Evolutionary conservation across 306 rosid genomes (phyloP), one percentile per base, ranked within the genome.

Genomic region (Fagus crenata): DNA sequence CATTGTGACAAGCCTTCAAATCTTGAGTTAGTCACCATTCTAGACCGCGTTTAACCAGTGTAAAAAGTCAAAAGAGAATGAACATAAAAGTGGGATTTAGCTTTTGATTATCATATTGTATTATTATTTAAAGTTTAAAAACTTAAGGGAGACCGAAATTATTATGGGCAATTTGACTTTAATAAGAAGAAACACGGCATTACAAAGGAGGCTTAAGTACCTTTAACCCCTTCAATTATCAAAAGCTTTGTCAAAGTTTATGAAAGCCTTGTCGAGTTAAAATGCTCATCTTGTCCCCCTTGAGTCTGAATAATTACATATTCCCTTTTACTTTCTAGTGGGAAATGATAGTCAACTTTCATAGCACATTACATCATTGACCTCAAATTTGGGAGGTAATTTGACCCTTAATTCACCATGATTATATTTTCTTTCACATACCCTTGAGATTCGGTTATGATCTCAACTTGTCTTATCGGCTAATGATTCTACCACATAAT

Each of bases 311-410:
- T 78, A 43, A 74, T 51, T 42, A 33, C 71, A 33, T 28, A 17
- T 37, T 13, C 40, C 43, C 53, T 51, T n/a, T 76, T 28, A 22
- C 54, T 35, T 77, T 43, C 22, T 22, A 73, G 85, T 61, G 82
- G 60, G 84, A 42, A 61, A 61, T 77, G 53, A 73, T 60, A 5
- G 51, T 77, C 71, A 73, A 72, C 63, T 76, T 71, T 56, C 86
- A 63, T 79, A 81, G 75, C 49, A 42, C 69, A 73, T 80, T 80
- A 61, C 87, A 69, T 84, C 87, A 72, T 56, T 67, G n/a, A 80
- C 59, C 18, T 78, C 49, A 22, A 54, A 49, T 58, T 68, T 11
- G 73, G 72, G 7, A 43, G 31, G 37, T 22, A 54, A 31, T 53
- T 46, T 28, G 51, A 40, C 53, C 65, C 65, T 63, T 49, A 63